Evolutionary conservation across 768 basidiomycete genomes (phyloP).

Genomic region (Boletus vinaceobasis): DNA sequence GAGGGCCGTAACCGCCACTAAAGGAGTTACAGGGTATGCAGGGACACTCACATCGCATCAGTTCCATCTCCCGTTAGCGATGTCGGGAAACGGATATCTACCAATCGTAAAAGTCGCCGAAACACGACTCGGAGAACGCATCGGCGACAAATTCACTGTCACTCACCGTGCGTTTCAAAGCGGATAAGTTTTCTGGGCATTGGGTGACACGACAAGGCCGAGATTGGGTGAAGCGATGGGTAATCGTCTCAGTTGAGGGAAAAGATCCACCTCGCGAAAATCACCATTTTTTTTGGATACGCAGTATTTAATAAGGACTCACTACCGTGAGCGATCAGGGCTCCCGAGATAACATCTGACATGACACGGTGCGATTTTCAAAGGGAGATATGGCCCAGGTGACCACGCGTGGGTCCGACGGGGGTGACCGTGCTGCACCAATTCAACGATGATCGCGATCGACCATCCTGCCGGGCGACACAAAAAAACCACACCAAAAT

Average conservation of each 20-base stretch:
- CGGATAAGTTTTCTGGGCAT: slow-evolving; percentile 42
- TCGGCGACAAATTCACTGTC: not conserved
- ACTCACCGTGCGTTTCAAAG: slow-evolving; percentile 54
- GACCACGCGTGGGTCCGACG: too few relatives aligned
- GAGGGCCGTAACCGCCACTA: not conserved
- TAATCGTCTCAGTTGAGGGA: slow-evolving; percentile 5
- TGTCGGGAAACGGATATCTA: slow-evolving; percentile 88
- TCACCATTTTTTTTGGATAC: not conserved
- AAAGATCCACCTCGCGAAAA: not conserved
- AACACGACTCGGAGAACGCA: not conserved
- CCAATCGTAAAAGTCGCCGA: not conserved
- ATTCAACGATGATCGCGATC: slow-evolving; percentile 4
- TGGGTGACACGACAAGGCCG: not conserved
- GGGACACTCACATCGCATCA: slow-evolving; percentile 71
- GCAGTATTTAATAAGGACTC: too few relatives aligned
- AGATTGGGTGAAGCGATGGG: not conserved
- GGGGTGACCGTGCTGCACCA: too few relatives aligned
- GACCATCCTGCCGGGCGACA: not conserved
- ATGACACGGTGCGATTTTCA: not conserved
- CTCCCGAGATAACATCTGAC: not conserved
- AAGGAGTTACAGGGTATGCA: too few relatives aligned
- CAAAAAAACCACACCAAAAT: too few relatives aligned
- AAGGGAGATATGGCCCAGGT: too few relatives aligned
- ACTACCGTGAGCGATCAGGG: not conserved
- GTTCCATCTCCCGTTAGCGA: slow-evolving; percentile 89